These are phyloP conservation scores for Pyrrhoderma lamaoense DNA, from an alignment of 1,284 basidiomycete genomes.

Conservation along the genomic window DNA sequence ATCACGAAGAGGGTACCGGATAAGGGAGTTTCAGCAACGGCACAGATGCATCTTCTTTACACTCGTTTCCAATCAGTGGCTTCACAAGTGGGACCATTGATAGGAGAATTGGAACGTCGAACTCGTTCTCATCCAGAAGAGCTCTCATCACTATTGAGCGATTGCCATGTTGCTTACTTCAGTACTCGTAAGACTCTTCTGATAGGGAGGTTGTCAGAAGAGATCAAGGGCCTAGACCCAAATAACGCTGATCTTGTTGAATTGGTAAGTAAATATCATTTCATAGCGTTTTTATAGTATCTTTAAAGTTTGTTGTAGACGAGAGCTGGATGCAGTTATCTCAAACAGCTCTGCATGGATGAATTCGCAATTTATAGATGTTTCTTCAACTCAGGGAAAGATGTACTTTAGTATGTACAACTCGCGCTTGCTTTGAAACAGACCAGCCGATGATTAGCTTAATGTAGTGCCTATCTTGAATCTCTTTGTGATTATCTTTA, in stretches of 20 bases:
- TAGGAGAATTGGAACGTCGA: constrained; percentile 79
- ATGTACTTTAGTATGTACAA: constrained; percentile 72
- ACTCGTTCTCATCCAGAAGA: constrained; percentile 69
- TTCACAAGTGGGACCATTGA: constrained; percentile 62
- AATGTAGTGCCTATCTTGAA: constrained; percentile 73
- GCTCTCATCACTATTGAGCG: constrained; percentile 65
- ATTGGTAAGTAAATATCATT: constrained; percentile 42
- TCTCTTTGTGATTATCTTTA: constrained; percentile 87
- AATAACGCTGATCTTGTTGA: constrained; percentile 76
- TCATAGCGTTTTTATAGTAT: constrained; percentile 8
- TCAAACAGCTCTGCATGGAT: constrained; percentile 83
- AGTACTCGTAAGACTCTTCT: constrained; percentile 63
- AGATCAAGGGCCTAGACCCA: constrained; percentile 78
- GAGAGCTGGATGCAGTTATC: constrained; percentile 79
- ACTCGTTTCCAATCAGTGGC: constrained; percentile 77
- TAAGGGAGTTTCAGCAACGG: constrained; percentile 76
- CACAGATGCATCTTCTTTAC: constrained; percentile 80
- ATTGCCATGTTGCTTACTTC: constrained; percentile 84
- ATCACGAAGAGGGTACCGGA: constrained; percentile 67
- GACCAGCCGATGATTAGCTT: constrained; percentile 14
- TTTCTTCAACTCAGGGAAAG: constrained; percentile 83
- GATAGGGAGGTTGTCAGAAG: constrained; percentile 62
- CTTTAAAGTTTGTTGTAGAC: constrained; percentile 43
- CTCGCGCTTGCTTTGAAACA: constrained; percentile 4
- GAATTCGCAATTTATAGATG: constrained; percentile 80